phyloP scores from a whole-genome alignment of 768 basidiomycete species.

The Lentinus tigrinus region DNA sequence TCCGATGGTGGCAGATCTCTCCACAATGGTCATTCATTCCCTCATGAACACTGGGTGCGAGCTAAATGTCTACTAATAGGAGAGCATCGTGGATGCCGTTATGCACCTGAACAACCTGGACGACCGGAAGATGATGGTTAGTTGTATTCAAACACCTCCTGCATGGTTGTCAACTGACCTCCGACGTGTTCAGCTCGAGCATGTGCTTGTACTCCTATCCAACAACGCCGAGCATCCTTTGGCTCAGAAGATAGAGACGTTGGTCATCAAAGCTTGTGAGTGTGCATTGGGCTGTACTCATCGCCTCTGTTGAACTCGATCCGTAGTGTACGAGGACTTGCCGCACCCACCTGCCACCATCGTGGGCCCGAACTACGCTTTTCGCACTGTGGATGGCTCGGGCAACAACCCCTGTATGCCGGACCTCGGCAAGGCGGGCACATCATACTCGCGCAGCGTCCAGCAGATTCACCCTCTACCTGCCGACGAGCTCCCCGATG shows the following conservation, averaged over 20 bases:
- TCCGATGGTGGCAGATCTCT: slow-evolving; percentile 35
- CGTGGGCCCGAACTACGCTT: slow-evolving; percentile 60
- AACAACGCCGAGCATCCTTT: slow-evolving; percentile 48
- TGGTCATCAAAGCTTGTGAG: slow-evolving; percentile 55
- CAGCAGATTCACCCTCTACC: slow-evolving; percentile 68
- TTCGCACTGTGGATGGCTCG: slow-evolving; percentile 75
- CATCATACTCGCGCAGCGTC: slow-evolving; percentile 82
- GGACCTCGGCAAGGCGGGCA: slow-evolving; percentile 73
- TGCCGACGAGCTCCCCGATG: slow-evolving; percentile 68
- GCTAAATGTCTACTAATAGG: slow-evolving; percentile 42
- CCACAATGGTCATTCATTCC: slow-evolving; percentile 40
- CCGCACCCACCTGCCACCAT: slow-evolving; percentile 74
- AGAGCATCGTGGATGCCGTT: slow-evolving; percentile 59
- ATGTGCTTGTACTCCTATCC: slow-evolving; percentile 63
- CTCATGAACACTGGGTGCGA: no score
- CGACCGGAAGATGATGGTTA: slow-evolving; percentile 74
- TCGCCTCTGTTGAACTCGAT: background rate
- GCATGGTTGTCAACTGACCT: background rate
- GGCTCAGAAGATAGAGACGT: slow-evolving; percentile 39
- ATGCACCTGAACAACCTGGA: slow-evolving; percentile 63
- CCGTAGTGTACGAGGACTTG: slow-evolving; percentile 77
- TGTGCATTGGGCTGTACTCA: slow-evolving; percentile 9
- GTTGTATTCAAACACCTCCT: slow-evolving; percentile 20
- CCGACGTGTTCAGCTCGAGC: slow-evolving; percentile 55
- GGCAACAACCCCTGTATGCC: slow-evolving; percentile 71